phyloP scores from a whole-genome alignment of 768 basidiomycete species.

The Strobilomyces echinocephalus region DNA sequence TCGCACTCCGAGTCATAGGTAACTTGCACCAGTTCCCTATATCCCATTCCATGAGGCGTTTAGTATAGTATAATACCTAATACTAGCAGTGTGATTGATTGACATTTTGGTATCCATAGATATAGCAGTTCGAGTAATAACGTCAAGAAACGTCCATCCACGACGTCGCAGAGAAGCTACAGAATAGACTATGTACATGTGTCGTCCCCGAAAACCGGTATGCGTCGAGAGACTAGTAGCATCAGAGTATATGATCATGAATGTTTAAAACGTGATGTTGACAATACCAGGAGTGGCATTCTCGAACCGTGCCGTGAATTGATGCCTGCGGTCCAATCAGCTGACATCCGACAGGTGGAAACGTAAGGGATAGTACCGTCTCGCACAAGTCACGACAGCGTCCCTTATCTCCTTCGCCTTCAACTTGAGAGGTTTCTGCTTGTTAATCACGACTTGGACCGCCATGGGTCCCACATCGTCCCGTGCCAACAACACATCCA shows the following conservation, averaged over 20 bases:
- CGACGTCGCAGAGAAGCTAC: conserved; percentile 8
- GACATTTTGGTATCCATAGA: conserved; percentile 7
- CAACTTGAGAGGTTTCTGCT: neutral
- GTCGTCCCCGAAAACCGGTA: conserved; percentile 11
- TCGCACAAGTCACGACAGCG: conserved; percentile 6
- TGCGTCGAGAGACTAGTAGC: neutral
- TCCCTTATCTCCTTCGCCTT: conserved; percentile 6
- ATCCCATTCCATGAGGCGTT: neutral
- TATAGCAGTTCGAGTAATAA: conserved; percentile 3
- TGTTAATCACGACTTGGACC: conserved; percentile 8
- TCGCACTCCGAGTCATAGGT: neutral
- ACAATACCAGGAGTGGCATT: conserved; percentile 3
- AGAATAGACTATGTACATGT: conserved; percentile 8
- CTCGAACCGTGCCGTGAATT: conserved; percentile 3
- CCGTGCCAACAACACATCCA: conserved; percentile 7
- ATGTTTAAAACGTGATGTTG: conserved; percentile 20
- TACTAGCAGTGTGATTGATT: neutral
- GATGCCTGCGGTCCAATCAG: conserved; percentile 18
- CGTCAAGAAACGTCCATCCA: conserved; percentile 11
- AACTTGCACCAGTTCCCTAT: neutral
- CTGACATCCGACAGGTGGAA: neutral
- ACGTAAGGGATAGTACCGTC: conserved; percentile 10
- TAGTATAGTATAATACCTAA: neutral
- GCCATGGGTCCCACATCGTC: conserved; percentile 19
- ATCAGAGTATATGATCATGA: neutral